A percentile compares a stretch with the other conserved stretches of the same genome.
phyloP scores from a whole-genome alignment of 1,284 basidiomycete genomes.

The Polyporus tsugae region DNA sequence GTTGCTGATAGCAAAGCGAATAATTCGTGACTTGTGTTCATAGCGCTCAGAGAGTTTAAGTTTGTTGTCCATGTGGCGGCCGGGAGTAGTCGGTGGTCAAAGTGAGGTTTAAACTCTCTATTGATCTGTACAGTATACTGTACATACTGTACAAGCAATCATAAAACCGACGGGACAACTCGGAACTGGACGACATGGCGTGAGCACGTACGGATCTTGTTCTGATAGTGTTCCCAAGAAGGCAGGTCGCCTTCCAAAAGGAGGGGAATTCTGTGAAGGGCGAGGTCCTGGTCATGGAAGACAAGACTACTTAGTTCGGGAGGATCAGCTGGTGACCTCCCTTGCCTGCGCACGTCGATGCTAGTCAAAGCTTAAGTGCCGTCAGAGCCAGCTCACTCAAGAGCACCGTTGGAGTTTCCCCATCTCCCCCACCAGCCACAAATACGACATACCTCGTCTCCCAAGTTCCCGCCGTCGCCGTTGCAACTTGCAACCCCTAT shows the following conservation, averaged over 20 bases:
- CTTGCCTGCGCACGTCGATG: slow-evolving; percentile 15
- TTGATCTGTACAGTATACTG: no score
- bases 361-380: neutral
- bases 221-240: neutral
- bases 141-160: no score
- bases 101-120: no score
- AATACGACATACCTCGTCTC: slow-evolving; percentile 8
- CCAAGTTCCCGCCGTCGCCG: neutral
- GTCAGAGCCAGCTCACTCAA: neutral
- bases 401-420: slow-evolving; percentile 3
- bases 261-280: neutral
- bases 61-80: no score
- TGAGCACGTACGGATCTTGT: neutral
- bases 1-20: no score
- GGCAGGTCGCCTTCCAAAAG: neutral
- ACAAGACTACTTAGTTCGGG: neutral
- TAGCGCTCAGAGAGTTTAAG: no score
- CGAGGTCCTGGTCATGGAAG: slow-evolving; percentile 22
- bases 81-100: no score
- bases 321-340: slow-evolving; percentile 24
- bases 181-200: neutral
- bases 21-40: no score
- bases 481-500: neutral
- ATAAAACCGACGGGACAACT: no score
- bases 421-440: neutral